Base-by-base conservation (phyloP, 192 early-diverging fungal species). In the Mortierella claussenii region DNA sequence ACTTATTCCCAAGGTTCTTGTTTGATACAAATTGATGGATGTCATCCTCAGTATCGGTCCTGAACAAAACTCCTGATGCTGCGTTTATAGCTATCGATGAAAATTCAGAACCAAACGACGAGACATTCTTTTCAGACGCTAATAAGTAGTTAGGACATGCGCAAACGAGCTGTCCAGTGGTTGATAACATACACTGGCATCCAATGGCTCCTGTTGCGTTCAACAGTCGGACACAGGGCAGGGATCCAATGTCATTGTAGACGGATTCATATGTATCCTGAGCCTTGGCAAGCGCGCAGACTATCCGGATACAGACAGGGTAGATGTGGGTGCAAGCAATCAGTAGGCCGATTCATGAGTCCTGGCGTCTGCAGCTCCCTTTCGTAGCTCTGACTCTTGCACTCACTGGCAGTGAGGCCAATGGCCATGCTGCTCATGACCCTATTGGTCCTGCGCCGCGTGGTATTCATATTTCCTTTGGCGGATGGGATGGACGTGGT, bases 41-140 rank as follows among this genome's bases (percentile, higher is more conserved):
- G 23, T 88, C 89, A 7, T 61, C 57, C 27, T 80, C 69, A 10
- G 75, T 82, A 12, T 81, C 60, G 1, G 87, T 56, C 55, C 64
- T 65, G 52, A 86, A 90, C 21, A 93, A 56, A 7, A 93, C 82
- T 11, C 91, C 91, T 18, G 67, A 80, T 21, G 85, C 50, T 11
- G 68, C 65, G 26, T 58, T 69, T 20, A 68, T 40, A 17, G 81
- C 80, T 82, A 59, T 55, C 15, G 46, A 27, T 15, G 42, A 30
- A 17, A 12, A 28, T 27, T 28, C 4, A 40, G 51, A 0, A 0
- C 30, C 11, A 12, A 37, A 30, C 18, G 17, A 0, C 3, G 0
- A 36, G 26, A 2, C 27, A 36, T 10, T 8, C 42, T 42, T 15
- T 18, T 20, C 28, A 30, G 1, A 27, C 46, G 11, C 1, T 4